These are phyloP conservation scores for Pezicula rhizophila DNA, from an alignment of 2,329 filamentous ascomycete species.

Conservation along the genomic window DNA sequence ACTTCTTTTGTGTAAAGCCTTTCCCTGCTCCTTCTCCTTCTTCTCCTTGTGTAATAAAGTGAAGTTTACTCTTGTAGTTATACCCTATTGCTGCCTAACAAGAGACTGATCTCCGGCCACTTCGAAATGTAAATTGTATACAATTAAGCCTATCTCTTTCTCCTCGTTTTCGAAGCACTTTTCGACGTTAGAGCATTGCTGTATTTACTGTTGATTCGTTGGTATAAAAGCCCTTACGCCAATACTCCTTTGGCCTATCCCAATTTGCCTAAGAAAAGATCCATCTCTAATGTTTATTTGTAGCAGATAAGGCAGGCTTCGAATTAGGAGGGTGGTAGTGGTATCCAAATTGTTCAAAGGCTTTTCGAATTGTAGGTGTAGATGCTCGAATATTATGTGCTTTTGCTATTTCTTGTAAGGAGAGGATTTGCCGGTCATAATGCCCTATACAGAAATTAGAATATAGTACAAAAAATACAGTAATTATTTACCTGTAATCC, in stretches of 20 bases:
- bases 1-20: conserved; percentile 13
- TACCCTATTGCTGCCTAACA: conserved; percentile 10
- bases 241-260: conserved; percentile 7
- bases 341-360: not conserved
- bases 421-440: too few species aligned
- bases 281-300: conserved; percentile 4
- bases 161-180: conserved; percentile 4
- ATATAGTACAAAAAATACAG: too few species aligned
- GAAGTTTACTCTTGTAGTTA: conserved; percentile 8
- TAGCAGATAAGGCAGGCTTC: conserved; percentile 5
- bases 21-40: too few species aligned
- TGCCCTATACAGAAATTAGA: too few species aligned
- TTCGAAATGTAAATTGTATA: conserved; percentile 9
- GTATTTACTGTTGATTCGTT: conserved; percentile 4
- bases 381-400: too few species aligned
- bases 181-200: conserved; percentile 4
- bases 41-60: conserved; percentile 1
- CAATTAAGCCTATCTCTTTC: conserved; percentile 7
- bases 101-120: conserved; percentile 3
- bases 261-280: conserved; percentile 9
- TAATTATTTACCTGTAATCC: too few species aligned
- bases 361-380: too few species aligned
- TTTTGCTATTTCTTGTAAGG: too few species aligned
- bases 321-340: conserved; percentile 7
- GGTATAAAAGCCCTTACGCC: not conserved